A percentile compares a stretch with the other conserved stretches of the same genome.
These are phyloP conservation scores for Sclerotinia trifoliorum DNA, from an alignment of 2,329 filamentous ascomycete genomes.

Conservation along the genomic window DNA sequence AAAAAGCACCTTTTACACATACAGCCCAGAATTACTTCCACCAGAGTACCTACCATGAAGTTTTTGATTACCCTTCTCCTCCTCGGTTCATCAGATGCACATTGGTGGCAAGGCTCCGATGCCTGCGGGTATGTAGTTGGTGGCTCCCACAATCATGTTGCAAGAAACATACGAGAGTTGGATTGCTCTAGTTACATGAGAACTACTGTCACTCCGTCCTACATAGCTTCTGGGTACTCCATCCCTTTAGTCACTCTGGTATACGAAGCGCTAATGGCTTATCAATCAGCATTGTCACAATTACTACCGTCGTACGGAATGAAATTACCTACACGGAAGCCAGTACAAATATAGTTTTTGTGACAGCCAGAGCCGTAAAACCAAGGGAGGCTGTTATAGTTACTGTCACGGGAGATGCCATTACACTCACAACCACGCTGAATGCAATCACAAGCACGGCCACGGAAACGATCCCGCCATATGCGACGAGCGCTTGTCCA, in stretches of 20 bases:
- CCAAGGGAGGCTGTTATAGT: not conserved
- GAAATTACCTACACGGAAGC: constrained; percentile 9
- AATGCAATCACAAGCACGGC: not conserved
- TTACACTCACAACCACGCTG: constrained; percentile 8
- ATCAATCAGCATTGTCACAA: not conserved
- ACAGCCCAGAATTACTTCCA: not conserved
- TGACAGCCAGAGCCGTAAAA: not conserved
- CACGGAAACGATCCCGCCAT: not conserved
- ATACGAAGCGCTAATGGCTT: not conserved
- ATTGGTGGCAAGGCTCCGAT: constrained; percentile 9
- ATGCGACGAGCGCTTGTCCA: constrained; percentile 1
- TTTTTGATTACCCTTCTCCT: not conserved
- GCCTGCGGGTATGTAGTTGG: constrained; percentile 1
- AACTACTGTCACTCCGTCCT: constrained; percentile 8
- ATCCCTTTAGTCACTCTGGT: not conserved
- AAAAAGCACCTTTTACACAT: not conserved
- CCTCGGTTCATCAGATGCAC: constrained; percentile 6
- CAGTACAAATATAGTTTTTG: constrained; percentile 10
- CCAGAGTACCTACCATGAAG: not conserved
- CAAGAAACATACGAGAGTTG: constrained; percentile 9
- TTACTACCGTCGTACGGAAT: not conserved
- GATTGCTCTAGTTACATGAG: constrained; percentile 15
- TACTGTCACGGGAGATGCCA: not conserved
- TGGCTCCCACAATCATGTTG: constrained; percentile 5
- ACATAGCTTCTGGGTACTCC: constrained; percentile 4